Percentiles rank a stretch among this genome's conserved stretches.
Conservation (phyloP, 345 rosid genomes). For the Melastoma malabathricum region DNA sequence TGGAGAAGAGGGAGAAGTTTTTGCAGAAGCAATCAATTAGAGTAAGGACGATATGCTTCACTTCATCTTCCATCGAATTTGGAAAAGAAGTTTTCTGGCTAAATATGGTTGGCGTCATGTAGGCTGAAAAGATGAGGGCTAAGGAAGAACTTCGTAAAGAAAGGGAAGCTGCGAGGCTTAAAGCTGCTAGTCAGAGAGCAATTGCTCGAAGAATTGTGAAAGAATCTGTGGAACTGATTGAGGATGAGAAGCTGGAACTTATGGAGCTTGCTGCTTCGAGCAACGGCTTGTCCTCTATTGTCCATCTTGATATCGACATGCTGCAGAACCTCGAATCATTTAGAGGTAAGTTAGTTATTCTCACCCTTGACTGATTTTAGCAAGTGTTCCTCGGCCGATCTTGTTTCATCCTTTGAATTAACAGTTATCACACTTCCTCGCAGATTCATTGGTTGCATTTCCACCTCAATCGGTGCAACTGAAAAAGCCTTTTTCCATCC, state of each 20-base stretch:
- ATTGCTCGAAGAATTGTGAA: constrained; percentile 81
- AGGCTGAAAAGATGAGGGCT: constrained; percentile 81
- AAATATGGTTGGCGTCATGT: constrained; percentile 5
- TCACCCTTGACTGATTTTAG: not conserved
- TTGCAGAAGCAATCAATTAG: constrained; percentile 72
- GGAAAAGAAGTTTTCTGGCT: not conserved
- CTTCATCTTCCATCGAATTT: too few species aligned
- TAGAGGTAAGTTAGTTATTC: constrained; percentile 35
- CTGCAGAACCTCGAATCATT: constrained; percentile 59
- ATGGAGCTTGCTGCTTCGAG: constrained; percentile 67
- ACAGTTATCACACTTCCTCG: constrained; percentile 2
- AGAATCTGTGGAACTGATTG: constrained; percentile 72
- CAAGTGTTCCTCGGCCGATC: not conserved
- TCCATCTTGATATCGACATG: constrained; percentile 59
- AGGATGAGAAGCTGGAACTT: constrained; percentile 83
- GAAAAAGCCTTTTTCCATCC: constrained; percentile 52
- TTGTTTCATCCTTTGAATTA: too few species aligned
- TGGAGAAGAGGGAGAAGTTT: constrained; percentile 78
- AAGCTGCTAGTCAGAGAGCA: constrained; percentile 86
- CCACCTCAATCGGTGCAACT: constrained; percentile 53
- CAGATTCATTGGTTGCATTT: constrained; percentile 48
- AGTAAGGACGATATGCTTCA: constrained; percentile 23
- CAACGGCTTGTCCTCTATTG: constrained; percentile 55
- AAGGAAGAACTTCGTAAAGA: constrained; percentile 72
- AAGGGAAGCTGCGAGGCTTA: constrained; percentile 70